Evolutionary conservation across 192 early-diverging fungal species (phyloP), one percentile per base, ranked within the genome.

Genomic region (Coemansia nantahalensis): DNA sequence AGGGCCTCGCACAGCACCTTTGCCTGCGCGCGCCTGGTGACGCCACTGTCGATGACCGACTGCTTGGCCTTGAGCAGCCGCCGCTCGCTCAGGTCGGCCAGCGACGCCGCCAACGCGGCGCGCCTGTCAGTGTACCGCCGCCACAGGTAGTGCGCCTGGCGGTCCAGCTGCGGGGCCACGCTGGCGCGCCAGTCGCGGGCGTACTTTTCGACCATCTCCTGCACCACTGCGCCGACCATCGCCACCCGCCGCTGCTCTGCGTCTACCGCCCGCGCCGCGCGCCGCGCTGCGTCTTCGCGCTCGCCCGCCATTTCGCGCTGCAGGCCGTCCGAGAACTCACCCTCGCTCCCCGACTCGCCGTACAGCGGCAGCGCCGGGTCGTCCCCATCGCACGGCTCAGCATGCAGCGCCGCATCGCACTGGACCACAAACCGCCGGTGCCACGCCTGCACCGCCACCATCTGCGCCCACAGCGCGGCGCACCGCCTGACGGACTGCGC

Each of bases 331-430:
- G 63, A 61, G 4, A 50, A n/a, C 34, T 41, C 70, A 8, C 37
- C 55, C 6, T 43, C 51, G 22, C 56, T 42, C 12, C 62, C 67
- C 5, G 65, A 72, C 14, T 80, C 76, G 17, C 81, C 79, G 30
- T 77, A 80, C 14, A 58, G 28, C 0, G 76, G 76, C 21, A 83
- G 49, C 1, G 63, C 56, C 7, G 43, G 17, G 33, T 76, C 56
- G 0, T 45, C 61, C 3, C 28, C 54, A 35, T 42, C 33, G 17
- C 16, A 24, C 0, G 24, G 21, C 9, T 30, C 26, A 6, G 44
- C 21, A n/a, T 42, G 18, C 6, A 54, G 13, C 9, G 45, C 33
- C 5, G n/a, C 3, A 3, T 39, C 48, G 40, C 35, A 35, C 21
- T 12, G 14, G 5, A 11, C 6, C 15, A 48, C 26, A 30, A 35